These are phyloP conservation scores for Cystobasidium tubakii DNA, from an alignment of 768 basidiomycete species.

Conservation along the genomic window DNA sequence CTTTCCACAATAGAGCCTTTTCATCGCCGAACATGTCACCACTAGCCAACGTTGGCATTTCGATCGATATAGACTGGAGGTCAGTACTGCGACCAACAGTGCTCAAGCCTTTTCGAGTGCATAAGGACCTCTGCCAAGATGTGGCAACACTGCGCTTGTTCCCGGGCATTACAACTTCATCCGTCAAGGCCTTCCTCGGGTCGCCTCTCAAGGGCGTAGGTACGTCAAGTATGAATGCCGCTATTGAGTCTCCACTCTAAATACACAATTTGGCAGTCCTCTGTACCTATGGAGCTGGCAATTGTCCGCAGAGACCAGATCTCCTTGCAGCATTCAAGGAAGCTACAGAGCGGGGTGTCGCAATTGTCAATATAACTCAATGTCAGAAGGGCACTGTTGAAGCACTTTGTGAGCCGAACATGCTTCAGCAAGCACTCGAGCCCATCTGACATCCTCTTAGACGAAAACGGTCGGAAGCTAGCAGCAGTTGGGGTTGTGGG, in stretches of 20 bases:
- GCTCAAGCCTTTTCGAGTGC: constrained; percentile 68
- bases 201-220: constrained; percentile 55
- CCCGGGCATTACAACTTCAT: constrained; percentile 72
- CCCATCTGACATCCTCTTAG: constrained; percentile 18
- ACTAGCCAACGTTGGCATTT: constrained; percentile 66
- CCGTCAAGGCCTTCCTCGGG: constrained; percentile 67
- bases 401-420: constrained; percentile 72
- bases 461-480: constrained; percentile 60
- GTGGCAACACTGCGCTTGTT: constrained; percentile 80
- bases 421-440: constrained; percentile 50
- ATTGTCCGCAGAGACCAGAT: constrained; percentile 76
- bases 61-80: constrained; percentile 79
- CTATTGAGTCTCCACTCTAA: neutral
- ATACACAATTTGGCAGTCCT: constrained; percentile 55
- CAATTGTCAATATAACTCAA: constrained; percentile 82
- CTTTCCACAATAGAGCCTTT: constrained; percentile 65
- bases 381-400: constrained; percentile 78
- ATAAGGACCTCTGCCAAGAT: constrained; percentile 78
- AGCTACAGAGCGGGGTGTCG: constrained; percentile 73
- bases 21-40: constrained; percentile 29
- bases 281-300: constrained; percentile 87
- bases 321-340: constrained; percentile 69
- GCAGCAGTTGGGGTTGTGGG: constrained; percentile 75
- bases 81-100: constrained; percentile 76
- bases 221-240: neutral